Conservation (phyloP, 768 basidiomycete species). For the Rhodotorula graminis region DNA sequence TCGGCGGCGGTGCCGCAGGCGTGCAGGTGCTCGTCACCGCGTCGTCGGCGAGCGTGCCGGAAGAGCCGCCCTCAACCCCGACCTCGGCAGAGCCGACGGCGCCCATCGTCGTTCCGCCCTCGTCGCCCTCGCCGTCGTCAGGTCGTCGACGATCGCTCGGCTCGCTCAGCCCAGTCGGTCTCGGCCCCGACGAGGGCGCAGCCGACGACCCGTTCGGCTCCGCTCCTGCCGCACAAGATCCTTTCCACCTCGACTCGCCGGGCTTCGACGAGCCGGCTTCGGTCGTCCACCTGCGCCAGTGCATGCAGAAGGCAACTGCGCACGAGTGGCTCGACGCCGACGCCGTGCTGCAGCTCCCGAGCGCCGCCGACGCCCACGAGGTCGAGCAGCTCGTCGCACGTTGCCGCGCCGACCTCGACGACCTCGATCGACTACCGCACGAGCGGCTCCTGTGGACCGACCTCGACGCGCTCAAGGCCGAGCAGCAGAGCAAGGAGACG, state of each 20-base stretch:
- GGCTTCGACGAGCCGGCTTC: background rate
- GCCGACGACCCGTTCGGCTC: background rate
- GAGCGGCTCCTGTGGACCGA: constrained; percentile 49
- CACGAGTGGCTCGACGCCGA: constrained; percentile 9
- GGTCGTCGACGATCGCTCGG: background rate
- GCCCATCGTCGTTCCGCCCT: background rate
- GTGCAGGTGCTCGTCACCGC: too few species aligned
- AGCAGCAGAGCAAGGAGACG: constrained; percentile 54
- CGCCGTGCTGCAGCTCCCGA: constrained; percentile 51
- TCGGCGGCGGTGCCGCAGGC: too few species aligned
- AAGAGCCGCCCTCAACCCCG: too few species aligned
- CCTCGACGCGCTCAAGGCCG: constrained; percentile 64
- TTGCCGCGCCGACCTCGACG: constrained; percentile 42
- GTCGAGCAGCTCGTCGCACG: constrained; percentile 54
- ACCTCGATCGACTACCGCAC: constrained; percentile 52
- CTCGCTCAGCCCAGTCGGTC: background rate
- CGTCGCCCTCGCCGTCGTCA: background rate
- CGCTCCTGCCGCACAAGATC: background rate
- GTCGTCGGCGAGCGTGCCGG: too few species aligned
- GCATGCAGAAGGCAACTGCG: background rate
- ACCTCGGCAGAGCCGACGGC: too few species aligned
- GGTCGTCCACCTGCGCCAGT: background rate
- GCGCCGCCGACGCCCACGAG: constrained; percentile 52
- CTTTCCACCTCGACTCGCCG: background rate
- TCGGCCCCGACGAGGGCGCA: too few species aligned